A percentile compares a stretch with the other conserved stretches of the same genome.
These are phyloP conservation scores for Hyaloperonospora arabidopsidis DNA, from an alignment of 352 stramenopile genomes.

Conservation along the genomic window DNA sequence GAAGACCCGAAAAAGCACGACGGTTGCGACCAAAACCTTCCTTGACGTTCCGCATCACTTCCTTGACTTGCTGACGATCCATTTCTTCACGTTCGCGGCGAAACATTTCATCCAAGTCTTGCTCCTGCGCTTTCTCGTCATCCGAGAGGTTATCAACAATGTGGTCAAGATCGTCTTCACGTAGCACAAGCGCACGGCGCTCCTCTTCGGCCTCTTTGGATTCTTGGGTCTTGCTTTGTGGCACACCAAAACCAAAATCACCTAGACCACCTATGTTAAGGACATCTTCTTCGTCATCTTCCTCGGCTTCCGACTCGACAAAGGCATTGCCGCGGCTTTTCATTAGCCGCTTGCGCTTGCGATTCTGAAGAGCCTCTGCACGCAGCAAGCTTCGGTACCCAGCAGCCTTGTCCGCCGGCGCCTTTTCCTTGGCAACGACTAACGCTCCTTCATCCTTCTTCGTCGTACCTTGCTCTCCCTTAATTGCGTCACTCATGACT, in stretches of 20 bases:
- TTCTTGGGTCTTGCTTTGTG: slow-evolving; percentile 54
- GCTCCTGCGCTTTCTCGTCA: slow-evolving; percentile 56
- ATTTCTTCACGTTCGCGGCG: slow-evolving; percentile 57
- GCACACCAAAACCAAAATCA: slow-evolving; percentile 81
- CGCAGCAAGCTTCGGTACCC: slow-evolving; percentile 58
- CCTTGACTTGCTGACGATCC: slow-evolving; percentile 65
- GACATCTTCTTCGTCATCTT: slow-evolving; percentile 80
- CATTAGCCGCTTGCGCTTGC: slow-evolving; percentile 46
- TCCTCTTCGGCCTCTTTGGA: slow-evolving; percentile 75
- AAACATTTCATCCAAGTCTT: slow-evolving; percentile 70
- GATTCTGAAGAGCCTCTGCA: slow-evolving; percentile 45
- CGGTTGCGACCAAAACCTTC: slow-evolving; percentile 82
- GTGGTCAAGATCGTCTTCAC: slow-evolving; percentile 71
- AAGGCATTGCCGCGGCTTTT: slow-evolving; percentile 47
- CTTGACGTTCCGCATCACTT: slow-evolving; percentile 86
- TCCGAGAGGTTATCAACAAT: slow-evolving; percentile 85
- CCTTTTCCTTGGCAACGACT: slow-evolving; percentile 10
- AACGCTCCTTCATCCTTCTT: neutral
- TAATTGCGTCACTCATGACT: slow-evolving; percentile 1
- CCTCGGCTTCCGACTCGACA: slow-evolving; percentile 78
- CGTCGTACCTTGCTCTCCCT: slow-evolving; percentile 9
- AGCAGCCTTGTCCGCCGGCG: slow-evolving; percentile 49
- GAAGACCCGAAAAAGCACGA: slow-evolving; percentile 52
- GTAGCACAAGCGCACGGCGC: slow-evolving; percentile 60
- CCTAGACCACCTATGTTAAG: slow-evolving; percentile 75